phyloP scores from a whole-genome alignment of 805 yeast genomes.

The Lachancea mirantina region DNA sequence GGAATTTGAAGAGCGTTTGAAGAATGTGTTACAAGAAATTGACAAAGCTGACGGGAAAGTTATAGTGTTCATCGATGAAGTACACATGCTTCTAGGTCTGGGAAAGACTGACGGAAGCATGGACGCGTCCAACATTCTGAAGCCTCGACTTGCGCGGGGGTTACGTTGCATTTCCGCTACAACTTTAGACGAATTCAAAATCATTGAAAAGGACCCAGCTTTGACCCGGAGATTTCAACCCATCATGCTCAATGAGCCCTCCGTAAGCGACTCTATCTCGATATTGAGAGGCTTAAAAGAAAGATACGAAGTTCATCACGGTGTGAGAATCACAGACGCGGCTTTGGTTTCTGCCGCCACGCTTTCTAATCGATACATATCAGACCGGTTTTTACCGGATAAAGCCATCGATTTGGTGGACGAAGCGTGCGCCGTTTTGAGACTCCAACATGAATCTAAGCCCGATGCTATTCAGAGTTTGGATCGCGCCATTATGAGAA shows the following conservation, averaged over 20 bases:
- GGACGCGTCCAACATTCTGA: slow-evolving; percentile 88
- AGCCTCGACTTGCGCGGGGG: slow-evolving; percentile 93
- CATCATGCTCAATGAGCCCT: slow-evolving; percentile 78
- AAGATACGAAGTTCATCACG: slow-evolving; percentile 93
- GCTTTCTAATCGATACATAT: slow-evolving; percentile 80
- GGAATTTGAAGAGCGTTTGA: slow-evolving; percentile 88
- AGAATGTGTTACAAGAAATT: slow-evolving; percentile 72
- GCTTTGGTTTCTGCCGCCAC: slow-evolving; percentile 93
- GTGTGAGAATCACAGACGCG: slow-evolving; percentile 87
- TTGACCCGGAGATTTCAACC: slow-evolving; percentile 91
- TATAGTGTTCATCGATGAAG: slow-evolving; percentile 82
- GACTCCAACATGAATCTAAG: slow-evolving; percentile 93
- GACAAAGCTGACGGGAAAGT: slow-evolving; percentile 70
- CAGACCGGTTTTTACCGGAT: slow-evolving; percentile 88
- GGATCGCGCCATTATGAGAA: slow-evolving; percentile 85
- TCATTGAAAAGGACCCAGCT: slow-evolving; percentile 95
- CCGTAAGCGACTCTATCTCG: slow-evolving; percentile 84
- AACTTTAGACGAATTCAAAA: slow-evolving; percentile 88
- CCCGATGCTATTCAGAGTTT: slow-evolving; percentile 89
- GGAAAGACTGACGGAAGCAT: slow-evolving; percentile 94
- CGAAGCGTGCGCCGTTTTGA: slow-evolving; percentile 91
- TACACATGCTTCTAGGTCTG: slow-evolving; percentile 80
- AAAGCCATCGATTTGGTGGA: slow-evolving; percentile 95
- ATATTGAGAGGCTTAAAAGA: slow-evolving; percentile 91
- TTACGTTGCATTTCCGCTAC: slow-evolving; percentile 96